Evolutionary conservation across 257 asterid genomes (phyloP).

Genomic region (Nicotiana undulata): DNA sequence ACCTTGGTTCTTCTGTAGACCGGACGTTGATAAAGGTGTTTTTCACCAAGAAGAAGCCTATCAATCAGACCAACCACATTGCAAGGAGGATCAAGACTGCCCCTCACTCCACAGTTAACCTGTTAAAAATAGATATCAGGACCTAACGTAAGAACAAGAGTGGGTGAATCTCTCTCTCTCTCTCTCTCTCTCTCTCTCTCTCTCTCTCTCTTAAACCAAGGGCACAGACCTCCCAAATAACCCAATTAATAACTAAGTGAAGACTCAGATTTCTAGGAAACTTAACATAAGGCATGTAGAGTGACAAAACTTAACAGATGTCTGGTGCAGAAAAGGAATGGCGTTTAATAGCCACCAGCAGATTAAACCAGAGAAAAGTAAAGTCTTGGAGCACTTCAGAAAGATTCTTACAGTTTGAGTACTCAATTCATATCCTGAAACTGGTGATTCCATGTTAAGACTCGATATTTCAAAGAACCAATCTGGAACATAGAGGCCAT

Average conservation of each 20-base stretch:
- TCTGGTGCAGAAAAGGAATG: neutral
- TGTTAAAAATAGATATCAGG: slow-evolving; percentile 19
- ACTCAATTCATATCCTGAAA: slow-evolving; percentile 32
- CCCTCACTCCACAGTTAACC: slow-evolving; percentile 76
- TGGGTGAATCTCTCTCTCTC: neutral
- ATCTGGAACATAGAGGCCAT: slow-evolving; percentile 68
- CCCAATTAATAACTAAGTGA: neutral
- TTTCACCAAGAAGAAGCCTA: slow-evolving; percentile 67
- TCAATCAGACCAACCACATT: slow-evolving; percentile 84
- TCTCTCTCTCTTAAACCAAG: neutral
- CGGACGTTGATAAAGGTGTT: slow-evolving; percentile 78
- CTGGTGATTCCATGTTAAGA: slow-evolving; percentile 22
- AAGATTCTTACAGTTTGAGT: slow-evolving; percentile 46
- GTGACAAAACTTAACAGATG: neutral
- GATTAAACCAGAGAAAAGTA: neutral
- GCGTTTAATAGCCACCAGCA: neutral
- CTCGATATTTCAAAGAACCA: slow-evolving; percentile 60
- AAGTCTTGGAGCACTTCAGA: neutral
- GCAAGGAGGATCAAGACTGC: slow-evolving; percentile 92
- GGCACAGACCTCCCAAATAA: neutral
- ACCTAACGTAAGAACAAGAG: neutral
- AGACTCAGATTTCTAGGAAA: neutral
- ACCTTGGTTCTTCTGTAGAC: slow-evolving; percentile 92
- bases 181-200: neutral
- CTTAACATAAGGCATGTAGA: neutral